Evolutionary conservation across 2,329 filamentous ascomycete genomes (phyloP).

Genomic region (Cladosporium sp.): DNA sequence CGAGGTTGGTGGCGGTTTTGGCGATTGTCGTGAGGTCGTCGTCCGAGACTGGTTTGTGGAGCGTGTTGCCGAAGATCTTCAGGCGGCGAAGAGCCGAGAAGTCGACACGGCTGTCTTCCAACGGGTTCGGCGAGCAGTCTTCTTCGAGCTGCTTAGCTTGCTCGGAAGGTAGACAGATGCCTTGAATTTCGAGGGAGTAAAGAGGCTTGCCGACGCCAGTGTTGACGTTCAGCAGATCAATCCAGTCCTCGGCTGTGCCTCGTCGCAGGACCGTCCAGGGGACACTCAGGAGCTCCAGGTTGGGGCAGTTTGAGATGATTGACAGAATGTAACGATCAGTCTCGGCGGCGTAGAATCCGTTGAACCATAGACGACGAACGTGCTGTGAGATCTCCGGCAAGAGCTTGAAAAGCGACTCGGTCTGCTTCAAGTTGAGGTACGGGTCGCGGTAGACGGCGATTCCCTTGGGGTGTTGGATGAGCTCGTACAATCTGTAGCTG

Average conservation of each 20-base stretch:
- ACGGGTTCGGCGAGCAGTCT: constrained; percentile 37
- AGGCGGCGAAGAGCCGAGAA: constrained; percentile 52
- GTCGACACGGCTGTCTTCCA: constrained; percentile 46
- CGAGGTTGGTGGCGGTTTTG: constrained; percentile 51
- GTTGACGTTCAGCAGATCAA: constrained; percentile 47
- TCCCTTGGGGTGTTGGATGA: constrained; percentile 48
- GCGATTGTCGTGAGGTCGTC: constrained; percentile 52
- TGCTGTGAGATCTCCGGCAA: constrained; percentile 49
- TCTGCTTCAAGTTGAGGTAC: constrained; percentile 50
- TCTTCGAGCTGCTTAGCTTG: constrained; percentile 47
- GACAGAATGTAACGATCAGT: constrained; percentile 53
- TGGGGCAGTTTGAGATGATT: constrained; percentile 49
- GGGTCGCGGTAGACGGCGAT: constrained; percentile 55
- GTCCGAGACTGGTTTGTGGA: constrained; percentile 54
- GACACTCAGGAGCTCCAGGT: constrained; percentile 50
- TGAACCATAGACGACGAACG: constrained; percentile 56
- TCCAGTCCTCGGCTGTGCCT: constrained; percentile 50
- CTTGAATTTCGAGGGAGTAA: constrained; percentile 53
- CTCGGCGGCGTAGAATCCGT: constrained; percentile 54
- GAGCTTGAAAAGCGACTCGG: constrained; percentile 47
- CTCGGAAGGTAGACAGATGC: constrained; percentile 50
- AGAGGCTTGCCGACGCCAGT: constrained; percentile 42
- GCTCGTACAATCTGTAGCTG: constrained; percentile 49
- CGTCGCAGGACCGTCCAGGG: constrained; percentile 57
- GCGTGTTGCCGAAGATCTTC: constrained; percentile 57